Evolutionary conservation across 331 rosid species (phyloP), one percentile per base, ranked within the genome.

Genomic region (Rhamnella rubrinervis): DNA sequence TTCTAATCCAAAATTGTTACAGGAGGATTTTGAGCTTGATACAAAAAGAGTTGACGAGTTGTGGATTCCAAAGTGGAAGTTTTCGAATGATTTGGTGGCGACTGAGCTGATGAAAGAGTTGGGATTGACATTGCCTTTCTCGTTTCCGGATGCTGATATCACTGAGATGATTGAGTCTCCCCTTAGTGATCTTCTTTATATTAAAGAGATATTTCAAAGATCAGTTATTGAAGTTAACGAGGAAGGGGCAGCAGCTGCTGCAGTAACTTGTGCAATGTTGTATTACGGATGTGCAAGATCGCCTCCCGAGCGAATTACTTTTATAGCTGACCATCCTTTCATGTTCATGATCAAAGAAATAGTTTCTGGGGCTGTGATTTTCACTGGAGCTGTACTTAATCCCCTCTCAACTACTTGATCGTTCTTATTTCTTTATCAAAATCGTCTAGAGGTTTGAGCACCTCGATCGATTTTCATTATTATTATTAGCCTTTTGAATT

Each of bases 291-390:
- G 35, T 31, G 5, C 5, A 3, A 4, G 5, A 6, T 4, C 35
- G 4, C 35, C 5, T 2, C 35, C 35, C 35, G 35, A 31, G 35
- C 23, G 1, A 23, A 3, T 31, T 3, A 31, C 44, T 8, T 75
- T 75, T 75, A 63, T 59, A 38, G 79, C 79, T 37, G 68, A 75
- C 35, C 73, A 75, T 40, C 73, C 69, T 6, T 75, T 75, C 21
- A 0, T 75, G 49, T 67, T 75, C 55, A 26, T 40, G 68, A 51
- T 75, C 47, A 40, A 31, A 41, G 73, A 75, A 66, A 68, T 37
- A 17, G 21, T 44, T 17, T 50, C 73, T 6, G 26, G 6, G 46
- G 21, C 21, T 20, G 68, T 53, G 23, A 15, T 75, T 19, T 67
- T 67, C 23, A 16, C 65, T 11, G 58, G 73, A 60, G 68, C 63